A percentile compares a stretch with the other conserved stretches of the same genome.
These are phyloP conservation scores for Musa acuminata DNA, from an alignment of 176 grass and related monocot species.

Conservation along the genomic window DNA sequence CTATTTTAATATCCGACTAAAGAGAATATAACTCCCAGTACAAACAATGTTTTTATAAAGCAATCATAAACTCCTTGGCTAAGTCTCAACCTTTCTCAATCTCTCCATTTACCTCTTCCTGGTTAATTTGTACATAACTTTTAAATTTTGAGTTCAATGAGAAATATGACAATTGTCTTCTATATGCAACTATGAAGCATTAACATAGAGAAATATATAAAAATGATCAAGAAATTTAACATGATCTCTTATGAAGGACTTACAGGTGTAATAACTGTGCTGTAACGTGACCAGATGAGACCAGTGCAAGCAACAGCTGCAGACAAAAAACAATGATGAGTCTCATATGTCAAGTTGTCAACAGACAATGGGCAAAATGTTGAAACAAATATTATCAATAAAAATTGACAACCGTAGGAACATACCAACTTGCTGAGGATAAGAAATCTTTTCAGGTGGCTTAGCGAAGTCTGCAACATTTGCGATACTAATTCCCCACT, in stretches of 20 bases:
- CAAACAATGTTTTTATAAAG: too few species aligned
- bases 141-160: not conserved
- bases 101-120: not conserved
- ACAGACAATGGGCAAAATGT: not conserved
- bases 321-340: conserved; percentile 13
- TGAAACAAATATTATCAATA: not conserved
- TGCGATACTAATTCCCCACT: conserved; percentile 90
- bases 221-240: too few species aligned
- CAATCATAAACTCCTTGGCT: too few species aligned
- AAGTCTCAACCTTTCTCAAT: too few species aligned
- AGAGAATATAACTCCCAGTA: too few species aligned
- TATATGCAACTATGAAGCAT: not conserved
- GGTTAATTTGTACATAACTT: not conserved
- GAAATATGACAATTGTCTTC: not conserved
- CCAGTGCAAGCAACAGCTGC: conserved; percentile 47
- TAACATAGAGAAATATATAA: not conserved
- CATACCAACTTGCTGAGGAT: conserved; percentile 87
- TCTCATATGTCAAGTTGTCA: not conserved
- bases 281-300: conserved; percentile 19
- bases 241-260: not conserved
- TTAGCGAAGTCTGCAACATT: conserved; percentile 83
- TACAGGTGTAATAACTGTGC: conserved; percentile 13
- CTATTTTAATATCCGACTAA: too few species aligned
- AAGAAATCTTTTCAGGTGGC: conserved; percentile 81
- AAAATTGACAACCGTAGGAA: not conserved